Evolutionary conservation across 495 filamentous ascomycete species (phyloP).

Genomic region (Penicillium roqueforti): DNA sequence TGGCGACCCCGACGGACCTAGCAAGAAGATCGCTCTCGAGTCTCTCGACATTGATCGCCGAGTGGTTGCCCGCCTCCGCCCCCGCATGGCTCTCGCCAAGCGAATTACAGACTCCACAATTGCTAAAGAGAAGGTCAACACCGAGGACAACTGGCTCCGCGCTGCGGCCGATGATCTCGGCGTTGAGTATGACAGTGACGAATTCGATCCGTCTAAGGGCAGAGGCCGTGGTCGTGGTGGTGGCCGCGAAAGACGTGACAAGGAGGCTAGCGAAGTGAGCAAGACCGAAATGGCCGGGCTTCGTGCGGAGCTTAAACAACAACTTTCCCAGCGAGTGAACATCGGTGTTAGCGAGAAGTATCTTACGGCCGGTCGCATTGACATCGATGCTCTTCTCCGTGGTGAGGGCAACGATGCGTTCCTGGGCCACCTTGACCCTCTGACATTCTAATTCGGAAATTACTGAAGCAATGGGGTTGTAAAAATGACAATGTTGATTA

Average conservation of each 20-base stretch:
- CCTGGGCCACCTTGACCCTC: conserved; percentile 55
- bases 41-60: conserved; percentile 81
- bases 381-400: conserved; percentile 75
- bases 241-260: conserved; percentile 69
- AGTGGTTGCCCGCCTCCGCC: conserved; percentile 68
- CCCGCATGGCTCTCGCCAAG: conserved; percentile 71
- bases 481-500: conserved; percentile 9
- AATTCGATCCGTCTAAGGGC: conserved; percentile 61
- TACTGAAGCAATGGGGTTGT: conserved; percentile 3
- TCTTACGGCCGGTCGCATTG: conserved; percentile 71
- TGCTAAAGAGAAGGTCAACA: conserved; percentile 79
- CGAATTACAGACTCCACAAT: conserved; percentile 75
- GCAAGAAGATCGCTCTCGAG: conserved; percentile 60
- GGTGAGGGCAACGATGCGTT: conserved; percentile 55
- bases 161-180: conserved; percentile 88
- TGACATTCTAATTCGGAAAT: conserved; percentile 37
- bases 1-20: conserved; percentile 26
- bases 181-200: conserved; percentile 87
- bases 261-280: conserved; percentile 60
- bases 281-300: conserved; percentile 63
- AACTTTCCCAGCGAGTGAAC: conserved; percentile 77
- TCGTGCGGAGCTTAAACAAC: conserved; percentile 39
- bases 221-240: conserved; percentile 63
- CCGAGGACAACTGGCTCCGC: conserved; percentile 80
- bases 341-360: conserved; percentile 89